Conservation (phyloP, 2,329 filamentous ascomycete species). For the Nemania bipapillata region DNA sequence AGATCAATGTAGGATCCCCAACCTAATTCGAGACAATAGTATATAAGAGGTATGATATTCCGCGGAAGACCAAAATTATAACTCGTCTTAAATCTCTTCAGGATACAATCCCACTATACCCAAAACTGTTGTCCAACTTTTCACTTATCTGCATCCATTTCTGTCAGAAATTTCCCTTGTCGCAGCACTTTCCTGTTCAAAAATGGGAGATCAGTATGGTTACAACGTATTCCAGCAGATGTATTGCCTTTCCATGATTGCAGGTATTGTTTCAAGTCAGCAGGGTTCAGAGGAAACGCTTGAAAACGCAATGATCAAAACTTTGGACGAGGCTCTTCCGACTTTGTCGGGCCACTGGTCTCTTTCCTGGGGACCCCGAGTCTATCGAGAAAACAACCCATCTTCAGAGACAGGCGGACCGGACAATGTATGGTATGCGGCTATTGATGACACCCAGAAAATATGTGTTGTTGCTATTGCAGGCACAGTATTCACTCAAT, state of each 20-base stretch:
- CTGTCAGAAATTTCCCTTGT: too few species aligned
- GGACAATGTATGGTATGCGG: slow-evolving; percentile 23
- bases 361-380: slow-evolving; percentile 21
- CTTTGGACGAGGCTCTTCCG: background rate
- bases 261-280: background rate
- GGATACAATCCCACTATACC: too few species aligned
- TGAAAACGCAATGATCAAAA: background rate
- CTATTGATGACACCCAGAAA: slow-evolving; percentile 13
- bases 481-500: background rate
- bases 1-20: too few species aligned
- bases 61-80: too few species aligned
- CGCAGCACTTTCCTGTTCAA: background rate
- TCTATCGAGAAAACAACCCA: background rate
- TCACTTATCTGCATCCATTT: too few species aligned
- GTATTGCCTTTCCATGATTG: slow-evolving; percentile 9
- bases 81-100: too few species aligned
- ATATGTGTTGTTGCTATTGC: slow-evolving; percentile 25
- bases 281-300: background rate
- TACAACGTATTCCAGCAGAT: slow-evolving; percentile 24
- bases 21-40: too few species aligned
- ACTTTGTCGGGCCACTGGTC: slow-evolving; percentile 7
- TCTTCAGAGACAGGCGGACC: background rate
- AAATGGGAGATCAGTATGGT: background rate
- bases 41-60: too few species aligned
- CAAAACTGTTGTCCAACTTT: too few species aligned